Base-by-base conservation (phyloP, 805 yeast genomes). In the Yarrowia alimentaria region DNA sequence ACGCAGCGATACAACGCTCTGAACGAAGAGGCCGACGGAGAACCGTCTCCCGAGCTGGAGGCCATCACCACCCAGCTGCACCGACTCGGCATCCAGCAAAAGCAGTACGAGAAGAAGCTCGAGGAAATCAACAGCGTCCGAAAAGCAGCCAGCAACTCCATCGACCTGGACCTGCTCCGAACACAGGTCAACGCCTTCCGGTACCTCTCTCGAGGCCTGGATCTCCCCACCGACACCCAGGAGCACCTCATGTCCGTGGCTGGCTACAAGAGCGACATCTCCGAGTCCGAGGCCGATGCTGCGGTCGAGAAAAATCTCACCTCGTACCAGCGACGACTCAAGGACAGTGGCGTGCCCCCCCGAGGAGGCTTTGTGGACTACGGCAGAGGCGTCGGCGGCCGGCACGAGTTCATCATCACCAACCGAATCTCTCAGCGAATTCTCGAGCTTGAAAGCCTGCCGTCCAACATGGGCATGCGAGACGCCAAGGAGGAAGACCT, bases 151-250 rank as follows among this genome's bases (percentile, higher is more conserved):
- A 24, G 28, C 33, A 40, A 40, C 33, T 26, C 26, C 4, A 40
- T 21, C 33, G 37, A 48, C 16, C 24, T 81, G 42, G 78, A 77
- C 54, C 66, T 81, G 24, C 67, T 84, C 50, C 79, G 80, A 56
- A 77, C 80, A 40, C 94, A 85, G 64, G 76, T 83, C 34, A 81
- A 82, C 34, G 86, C 93, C 0, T 80, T 81, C 62, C 79, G 82
- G 62, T 68, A 78, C 52, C 69, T 86, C 34, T 72, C 79, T 30
- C 78, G 79, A 52, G 74, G 70, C 55, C 64, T 77, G 25, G 77
- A 78, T 17, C 68, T 82, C 11, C 83, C 85, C 4, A 76, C 67
- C 25, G 73, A 69, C 34, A 63, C 81, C 29, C 81, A 78, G 54
- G 57, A 72, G 65, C 55, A 69, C 24, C 60, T 75, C 25, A 38